Percentiles rank a stretch among this genome's conserved stretches.
These are phyloP conservation scores for Ophiocordyceps camponoti-rufipedis DNA, from an alignment of 2,329 filamentous ascomycete species.

Conservation along the genomic window DNA sequence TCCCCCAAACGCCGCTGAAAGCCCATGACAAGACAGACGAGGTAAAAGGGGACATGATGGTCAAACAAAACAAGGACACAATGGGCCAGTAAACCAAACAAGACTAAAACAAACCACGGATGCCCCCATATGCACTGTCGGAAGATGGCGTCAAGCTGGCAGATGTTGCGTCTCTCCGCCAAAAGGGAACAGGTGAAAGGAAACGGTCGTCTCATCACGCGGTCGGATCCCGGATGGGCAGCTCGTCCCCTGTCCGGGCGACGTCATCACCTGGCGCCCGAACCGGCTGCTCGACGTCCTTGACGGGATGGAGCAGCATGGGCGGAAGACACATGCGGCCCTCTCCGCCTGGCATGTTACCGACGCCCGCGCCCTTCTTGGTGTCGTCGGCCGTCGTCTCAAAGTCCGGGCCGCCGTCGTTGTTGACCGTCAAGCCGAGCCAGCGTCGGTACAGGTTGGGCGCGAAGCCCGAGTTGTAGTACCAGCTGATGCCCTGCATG, in stretches of 20 bases:
- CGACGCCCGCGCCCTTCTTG: slow-evolving; percentile 28
- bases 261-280: slow-evolving; percentile 33
- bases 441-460: slow-evolving; percentile 69
- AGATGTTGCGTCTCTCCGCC: no score
- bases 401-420: slow-evolving; percentile 60
- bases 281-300: slow-evolving; percentile 50
- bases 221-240: slow-evolving; percentile 26
- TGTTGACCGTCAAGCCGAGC: slow-evolving; percentile 66
- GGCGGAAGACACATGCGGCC: slow-evolving; percentile 82
- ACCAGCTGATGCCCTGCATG: slow-evolving; percentile 75
- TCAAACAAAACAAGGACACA: neutral
- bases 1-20: neutral
- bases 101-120: neutral
- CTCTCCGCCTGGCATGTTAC: slow-evolving; percentile 46
- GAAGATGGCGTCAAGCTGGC: neutral
- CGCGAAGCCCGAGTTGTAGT: slow-evolving; percentile 73
- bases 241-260: slow-evolving; percentile 8
- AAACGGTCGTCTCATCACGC: slow-evolving; percentile 7
- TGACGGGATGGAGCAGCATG: slow-evolving; percentile 80
- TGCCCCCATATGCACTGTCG: neutral
- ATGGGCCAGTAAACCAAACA: neutral
- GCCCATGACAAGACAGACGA: neutral
- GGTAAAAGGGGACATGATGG: neutral
- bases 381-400: slow-evolving; percentile 40
- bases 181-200: no score